Percentiles rank a stretch among this genome's conserved stretches.
phyloP scores from a whole-genome alignment of 2,329 filamentous ascomycete genomes.

The Epichloe gansuensis region DNA sequence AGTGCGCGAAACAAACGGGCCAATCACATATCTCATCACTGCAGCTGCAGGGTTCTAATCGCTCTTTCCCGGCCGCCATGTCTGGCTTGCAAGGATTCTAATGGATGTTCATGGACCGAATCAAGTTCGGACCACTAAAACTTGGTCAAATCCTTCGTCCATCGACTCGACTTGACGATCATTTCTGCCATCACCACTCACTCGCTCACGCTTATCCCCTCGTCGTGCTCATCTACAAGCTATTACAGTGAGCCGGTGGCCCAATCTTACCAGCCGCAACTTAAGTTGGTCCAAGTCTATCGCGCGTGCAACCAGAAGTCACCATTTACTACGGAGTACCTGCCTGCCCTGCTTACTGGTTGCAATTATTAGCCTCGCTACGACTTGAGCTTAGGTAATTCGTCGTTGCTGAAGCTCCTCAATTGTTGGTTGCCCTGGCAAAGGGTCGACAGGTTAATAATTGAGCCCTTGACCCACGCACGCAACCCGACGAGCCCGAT shows the following conservation, averaged over 20 bases:
- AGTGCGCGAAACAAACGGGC: slow-evolving; percentile 14
- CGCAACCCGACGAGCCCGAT: no score
- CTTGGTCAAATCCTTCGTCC: neutral
- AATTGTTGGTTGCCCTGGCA: neutral
- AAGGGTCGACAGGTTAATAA: no score
- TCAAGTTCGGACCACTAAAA: neutral
- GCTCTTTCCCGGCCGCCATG: slow-evolving; percentile 13
- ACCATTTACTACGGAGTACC: neutral
- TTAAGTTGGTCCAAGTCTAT: neutral
- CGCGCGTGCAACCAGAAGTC: neutral
- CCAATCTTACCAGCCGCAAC: neutral
- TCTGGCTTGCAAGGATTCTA: neutral
- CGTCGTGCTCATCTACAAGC: neutral
- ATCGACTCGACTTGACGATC: neutral
- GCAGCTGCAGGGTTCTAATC: slow-evolving; percentile 22
- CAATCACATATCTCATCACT: slow-evolving; percentile 25
- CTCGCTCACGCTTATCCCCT: neutral
- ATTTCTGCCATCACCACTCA: neutral
- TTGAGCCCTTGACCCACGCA: no score
- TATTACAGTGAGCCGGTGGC: neutral
- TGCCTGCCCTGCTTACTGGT: neutral
- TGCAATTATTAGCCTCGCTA: neutral
- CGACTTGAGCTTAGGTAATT: neutral
- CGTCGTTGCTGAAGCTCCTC: neutral
- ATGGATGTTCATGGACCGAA: neutral